Conservation (phyloP, 1,139 yeast species). For the Yamadazyma atmosphaerica region DNA sequence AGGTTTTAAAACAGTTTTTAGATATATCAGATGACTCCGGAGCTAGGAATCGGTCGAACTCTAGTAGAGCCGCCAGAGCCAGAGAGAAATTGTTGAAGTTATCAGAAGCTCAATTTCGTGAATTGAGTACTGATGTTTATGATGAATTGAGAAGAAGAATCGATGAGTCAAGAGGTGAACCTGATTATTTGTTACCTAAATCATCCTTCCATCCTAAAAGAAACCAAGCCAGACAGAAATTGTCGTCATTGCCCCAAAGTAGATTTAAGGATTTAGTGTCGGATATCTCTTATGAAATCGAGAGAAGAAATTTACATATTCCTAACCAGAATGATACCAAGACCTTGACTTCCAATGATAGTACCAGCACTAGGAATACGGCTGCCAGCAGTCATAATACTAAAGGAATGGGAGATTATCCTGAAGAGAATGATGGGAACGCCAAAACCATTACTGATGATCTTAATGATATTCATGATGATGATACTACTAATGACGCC, state of each 20-base stretch:
- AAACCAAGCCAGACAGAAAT: slow-evolving; percentile 92
- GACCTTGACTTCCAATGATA: background rate
- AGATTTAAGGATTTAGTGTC: slow-evolving; percentile 88
- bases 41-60: slow-evolving; percentile 41
- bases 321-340: background rate
- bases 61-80: slow-evolving; percentile 72
- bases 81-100: slow-evolving; percentile 81
- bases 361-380: background rate
- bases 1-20: slow-evolving; percentile 52
- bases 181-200: slow-evolving; percentile 67
- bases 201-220: slow-evolving; percentile 87
- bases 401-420: too few relatives aligned
- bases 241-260: slow-evolving; percentile 78
- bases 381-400: background rate
- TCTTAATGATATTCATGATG: slow-evolving; percentile 1
- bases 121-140: slow-evolving; percentile 87
- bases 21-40: slow-evolving; percentile 51
- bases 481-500: slow-evolving; percentile 5
- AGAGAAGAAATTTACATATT: slow-evolving; percentile 63
- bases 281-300: slow-evolving; percentile 86
- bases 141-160: slow-evolving; percentile 83
- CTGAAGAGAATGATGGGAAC: too few relatives aligned
- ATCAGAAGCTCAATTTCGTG: slow-evolving; percentile 82
- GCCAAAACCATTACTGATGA: too few relatives aligned
- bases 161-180: slow-evolving; percentile 53